Percentiles rank a stretch among this genome's conserved stretches.
Conservation (phyloP, 1,284 basidiomycete genomes). For the Puccinia novopanici region DNA sequence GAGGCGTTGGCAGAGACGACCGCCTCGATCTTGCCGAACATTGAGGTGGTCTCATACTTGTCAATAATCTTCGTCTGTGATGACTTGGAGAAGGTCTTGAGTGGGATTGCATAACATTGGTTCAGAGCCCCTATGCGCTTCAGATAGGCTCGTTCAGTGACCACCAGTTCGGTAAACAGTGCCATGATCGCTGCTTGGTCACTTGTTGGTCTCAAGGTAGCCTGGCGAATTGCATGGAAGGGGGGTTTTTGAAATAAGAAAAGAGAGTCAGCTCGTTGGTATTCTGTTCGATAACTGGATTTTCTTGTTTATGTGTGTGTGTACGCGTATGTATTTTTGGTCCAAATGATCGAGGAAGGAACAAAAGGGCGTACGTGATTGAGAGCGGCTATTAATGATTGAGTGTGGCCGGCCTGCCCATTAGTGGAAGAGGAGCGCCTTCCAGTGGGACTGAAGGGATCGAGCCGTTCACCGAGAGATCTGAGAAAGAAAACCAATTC, state of each 20-base stretch:
- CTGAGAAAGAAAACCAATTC: slow-evolving; percentile 49
- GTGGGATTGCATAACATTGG: slow-evolving; percentile 44
- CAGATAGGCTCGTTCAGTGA: slow-evolving; percentile 76
- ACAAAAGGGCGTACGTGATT: slow-evolving; percentile 42
- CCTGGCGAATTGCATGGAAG: slow-evolving; percentile 1
- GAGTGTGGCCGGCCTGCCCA: slow-evolving; percentile 15
- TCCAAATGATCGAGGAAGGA: neutral
- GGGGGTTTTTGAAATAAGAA: too few species aligned
- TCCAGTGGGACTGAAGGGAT: slow-evolving; percentile 39
- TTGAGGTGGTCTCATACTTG: slow-evolving; percentile 45
- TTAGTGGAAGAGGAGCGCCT: neutral
- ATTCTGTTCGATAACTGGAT: too few species aligned
- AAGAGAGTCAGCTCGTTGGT: neutral
- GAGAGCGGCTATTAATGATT: slow-evolving; percentile 48
- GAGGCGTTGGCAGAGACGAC: slow-evolving; percentile 19
- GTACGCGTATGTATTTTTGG: too few species aligned
- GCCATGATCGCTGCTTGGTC: slow-evolving; percentile 42
- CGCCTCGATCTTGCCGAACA: slow-evolving; percentile 48
- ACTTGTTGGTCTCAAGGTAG: slow-evolving; percentile 30
- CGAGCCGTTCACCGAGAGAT: slow-evolving; percentile 39
- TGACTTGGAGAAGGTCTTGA: slow-evolving; percentile 42
- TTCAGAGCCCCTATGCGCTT: slow-evolving; percentile 73
- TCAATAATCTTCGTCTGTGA: slow-evolving; percentile 44
- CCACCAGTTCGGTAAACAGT: slow-evolving; percentile 69
- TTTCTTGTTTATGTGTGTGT: too few species aligned